Percentiles rank a stretch among this genome's conserved stretches.
phyloP scores from a whole-genome alignment of 1,284 basidiomycete genomes.

The Fomitopsis pinicola region DNA sequence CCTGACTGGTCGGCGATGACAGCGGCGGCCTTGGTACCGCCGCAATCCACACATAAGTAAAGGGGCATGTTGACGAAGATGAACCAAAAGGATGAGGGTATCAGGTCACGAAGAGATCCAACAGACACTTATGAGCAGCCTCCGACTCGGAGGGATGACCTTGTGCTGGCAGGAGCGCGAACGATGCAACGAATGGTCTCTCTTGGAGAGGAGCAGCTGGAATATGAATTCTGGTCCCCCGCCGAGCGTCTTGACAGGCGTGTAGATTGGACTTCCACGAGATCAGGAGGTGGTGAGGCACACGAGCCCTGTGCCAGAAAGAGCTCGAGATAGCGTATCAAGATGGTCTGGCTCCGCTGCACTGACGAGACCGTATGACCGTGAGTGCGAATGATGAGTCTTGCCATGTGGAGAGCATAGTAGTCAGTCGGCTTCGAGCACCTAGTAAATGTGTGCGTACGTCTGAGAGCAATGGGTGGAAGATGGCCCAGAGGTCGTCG shows the following conservation, averaged over 20 bases:
- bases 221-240: not conserved
- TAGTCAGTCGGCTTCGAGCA: not conserved
- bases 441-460: too few species aligned
- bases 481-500: too few species aligned
- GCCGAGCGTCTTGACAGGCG: not conserved
- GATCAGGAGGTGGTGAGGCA: not conserved
- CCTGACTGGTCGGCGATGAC: conserved; percentile 57
- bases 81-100: not conserved
- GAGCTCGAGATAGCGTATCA: conserved; percentile 2
- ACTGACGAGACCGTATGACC: not conserved
- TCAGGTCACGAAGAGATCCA: too few species aligned
- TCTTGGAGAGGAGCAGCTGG: not conserved
- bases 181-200: not conserved
- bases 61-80: conserved; percentile 39
- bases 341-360: not conserved
- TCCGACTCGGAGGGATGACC: not conserved
- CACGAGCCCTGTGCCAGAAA: not conserved
- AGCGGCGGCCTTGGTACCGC: conserved; percentile 76
- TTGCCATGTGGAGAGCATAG: not conserved
- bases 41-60: conserved; percentile 77
- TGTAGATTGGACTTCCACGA: not conserved
- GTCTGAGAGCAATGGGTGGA: too few species aligned
- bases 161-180: not conserved
- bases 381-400: not conserved
- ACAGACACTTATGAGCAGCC: not conserved